A percentile compares a stretch with the other conserved stretches of the same genome.
Conservation (phyloP, 192 early-diverging fungal species). For the Podila minutissima region DNA sequence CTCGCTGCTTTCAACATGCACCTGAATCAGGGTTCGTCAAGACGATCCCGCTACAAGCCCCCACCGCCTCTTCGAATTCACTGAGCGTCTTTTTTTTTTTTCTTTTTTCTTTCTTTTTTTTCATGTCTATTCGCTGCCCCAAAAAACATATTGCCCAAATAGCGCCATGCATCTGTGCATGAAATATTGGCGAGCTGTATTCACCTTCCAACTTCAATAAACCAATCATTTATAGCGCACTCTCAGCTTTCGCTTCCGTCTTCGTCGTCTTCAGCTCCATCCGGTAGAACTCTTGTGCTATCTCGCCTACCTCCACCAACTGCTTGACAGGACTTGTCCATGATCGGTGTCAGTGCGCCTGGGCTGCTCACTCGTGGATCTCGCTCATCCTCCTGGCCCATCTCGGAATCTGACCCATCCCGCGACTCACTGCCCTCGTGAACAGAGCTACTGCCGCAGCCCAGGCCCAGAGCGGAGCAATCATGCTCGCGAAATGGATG, state of each 20-base stretch:
- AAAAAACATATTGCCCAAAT: neutral
- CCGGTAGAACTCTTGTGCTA: neutral
- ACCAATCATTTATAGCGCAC: neutral
- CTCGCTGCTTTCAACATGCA: conserved; percentile 28
- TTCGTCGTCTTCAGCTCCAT: too few relatives aligned
- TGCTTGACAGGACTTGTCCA: neutral
- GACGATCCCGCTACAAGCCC: conserved; percentile 39
- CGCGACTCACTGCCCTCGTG: neutral
- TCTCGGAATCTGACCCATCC: neutral
- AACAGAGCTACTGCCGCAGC: neutral
- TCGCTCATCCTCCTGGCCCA: neutral
- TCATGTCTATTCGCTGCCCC: too few relatives aligned
- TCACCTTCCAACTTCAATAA: neutral
- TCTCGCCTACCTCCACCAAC: neutral
- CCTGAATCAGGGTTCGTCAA: conserved; percentile 38
- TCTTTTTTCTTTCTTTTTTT: neutral
- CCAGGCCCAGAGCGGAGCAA: neutral
- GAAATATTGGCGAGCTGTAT: neutral
- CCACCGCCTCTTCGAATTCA: conserved; percentile 20
- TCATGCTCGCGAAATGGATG: too few relatives aligned
- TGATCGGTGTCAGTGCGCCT: too few relatives aligned
- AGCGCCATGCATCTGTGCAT: neutral
- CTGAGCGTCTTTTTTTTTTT: neutral
- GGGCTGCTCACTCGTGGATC: too few relatives aligned
- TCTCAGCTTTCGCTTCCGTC: neutral